Evolutionary conservation across 1,139 yeast genomes (phyloP).

Genomic region (Suhomyces bokatorum): DNA sequence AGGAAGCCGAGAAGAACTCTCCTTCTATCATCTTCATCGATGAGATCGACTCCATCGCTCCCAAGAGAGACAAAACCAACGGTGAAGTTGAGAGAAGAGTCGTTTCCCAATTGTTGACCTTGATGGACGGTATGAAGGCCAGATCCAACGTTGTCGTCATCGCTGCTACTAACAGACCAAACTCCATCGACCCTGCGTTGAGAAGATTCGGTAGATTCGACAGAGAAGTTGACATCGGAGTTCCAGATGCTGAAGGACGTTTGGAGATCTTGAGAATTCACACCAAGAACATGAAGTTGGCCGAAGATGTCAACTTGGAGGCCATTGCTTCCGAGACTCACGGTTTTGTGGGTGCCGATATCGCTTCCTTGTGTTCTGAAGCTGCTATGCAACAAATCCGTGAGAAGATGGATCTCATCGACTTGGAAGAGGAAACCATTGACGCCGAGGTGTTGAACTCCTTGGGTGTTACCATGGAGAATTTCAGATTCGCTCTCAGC

Average conservation of each 20-base stretch:
- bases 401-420: conserved; percentile 98
- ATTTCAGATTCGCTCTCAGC: conserved; percentile 96
- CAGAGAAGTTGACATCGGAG: conserved; percentile 98
- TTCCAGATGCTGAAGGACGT: conserved; percentile 98
- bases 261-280: conserved; percentile 83
- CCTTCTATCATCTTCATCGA: conserved; percentile 97
- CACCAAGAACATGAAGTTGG: conserved; percentile 97
- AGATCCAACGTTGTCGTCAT: conserved; percentile 95
- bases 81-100: conserved; percentile 98
- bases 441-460: conserved; percentile 97
- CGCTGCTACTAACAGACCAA: conserved; percentile 89
- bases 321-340: conserved; percentile 78
- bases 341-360: conserved; percentile 94
- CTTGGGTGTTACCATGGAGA: conserved; percentile 97
- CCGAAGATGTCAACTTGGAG: conserved; percentile 93
- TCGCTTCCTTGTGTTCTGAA: conserved; percentile 89
- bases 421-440: conserved; percentile 94
- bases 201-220: conserved; percentile 99
- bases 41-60: conserved; percentile 98
- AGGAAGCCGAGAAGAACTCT: conserved; percentile 96
- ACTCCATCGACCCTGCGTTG: conserved; percentile 96
- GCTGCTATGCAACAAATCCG: conserved; percentile 95
- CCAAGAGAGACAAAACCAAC: conserved; percentile 98
- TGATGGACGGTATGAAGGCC: conserved; percentile 99
- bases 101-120: conserved; percentile 91